Conservation (phyloP, 176 grass and related monocot genomes). For the Paspalum notatum region DNA sequence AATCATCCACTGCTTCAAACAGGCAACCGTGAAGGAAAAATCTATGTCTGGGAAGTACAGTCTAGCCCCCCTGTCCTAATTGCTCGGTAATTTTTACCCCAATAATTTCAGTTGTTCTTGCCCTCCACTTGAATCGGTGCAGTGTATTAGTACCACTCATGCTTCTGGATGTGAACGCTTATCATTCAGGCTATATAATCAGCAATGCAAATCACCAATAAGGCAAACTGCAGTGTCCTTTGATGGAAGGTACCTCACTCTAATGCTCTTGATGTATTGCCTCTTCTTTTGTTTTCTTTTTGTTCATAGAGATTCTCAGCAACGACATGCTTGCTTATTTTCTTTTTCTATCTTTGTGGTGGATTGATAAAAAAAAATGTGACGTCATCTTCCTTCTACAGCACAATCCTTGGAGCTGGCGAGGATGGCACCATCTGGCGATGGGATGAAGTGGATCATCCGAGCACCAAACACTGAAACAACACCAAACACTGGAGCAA, state of each 20-base stretch:
- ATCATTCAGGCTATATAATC: conserved; percentile 56
- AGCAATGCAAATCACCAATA: conserved; percentile 38
- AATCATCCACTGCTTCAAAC: conserved; percentile 22
- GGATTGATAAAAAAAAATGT: background rate
- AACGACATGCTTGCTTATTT: background rate
- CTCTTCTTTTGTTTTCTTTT: background rate
- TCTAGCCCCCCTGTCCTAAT: conserved; percentile 67
- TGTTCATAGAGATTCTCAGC: background rate
- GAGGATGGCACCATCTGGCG: conserved; percentile 87
- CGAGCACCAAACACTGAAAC: background rate
- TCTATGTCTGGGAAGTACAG: conserved; percentile 83
- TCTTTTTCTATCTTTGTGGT: background rate
- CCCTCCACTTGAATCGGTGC: background rate
- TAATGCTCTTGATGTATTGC: background rate
- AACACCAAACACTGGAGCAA: conserved; percentile 7
- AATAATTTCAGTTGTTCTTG: background rate
- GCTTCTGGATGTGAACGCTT: background rate
- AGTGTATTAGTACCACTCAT: background rate
- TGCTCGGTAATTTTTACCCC: conserved; percentile 7
- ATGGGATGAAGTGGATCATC: conserved; percentile 69
- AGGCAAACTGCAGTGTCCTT: conserved; percentile 78
- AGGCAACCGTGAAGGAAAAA: conserved; percentile 79
- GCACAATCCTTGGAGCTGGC: conserved; percentile 78
- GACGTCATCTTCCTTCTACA: conserved; percentile 39
- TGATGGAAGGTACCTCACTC: conserved; percentile 74